Evolutionary conservation across 2,329 filamentous ascomycete genomes (phyloP).

Genomic region (Fonsecaea pedrosoi): DNA sequence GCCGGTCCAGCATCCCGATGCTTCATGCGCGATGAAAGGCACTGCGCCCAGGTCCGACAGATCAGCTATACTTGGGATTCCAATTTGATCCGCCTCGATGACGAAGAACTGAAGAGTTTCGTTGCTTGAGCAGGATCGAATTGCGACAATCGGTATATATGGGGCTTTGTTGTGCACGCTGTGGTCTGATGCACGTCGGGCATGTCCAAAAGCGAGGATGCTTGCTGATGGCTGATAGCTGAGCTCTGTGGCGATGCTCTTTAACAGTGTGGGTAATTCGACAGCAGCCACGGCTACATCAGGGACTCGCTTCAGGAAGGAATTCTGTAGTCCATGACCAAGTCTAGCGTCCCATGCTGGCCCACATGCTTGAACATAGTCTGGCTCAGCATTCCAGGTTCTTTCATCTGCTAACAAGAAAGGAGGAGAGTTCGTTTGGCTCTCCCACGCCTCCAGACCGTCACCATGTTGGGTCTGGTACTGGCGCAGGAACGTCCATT

Average conservation of each 20-base stretch:
- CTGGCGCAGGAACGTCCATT: conserved; percentile 35
- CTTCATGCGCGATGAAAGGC: conserved; percentile 8
- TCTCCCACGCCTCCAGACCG: neutral
- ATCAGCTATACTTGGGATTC: neutral
- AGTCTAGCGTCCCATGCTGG: neutral
- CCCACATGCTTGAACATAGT: neutral
- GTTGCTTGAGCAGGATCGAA: conserved; percentile 12
- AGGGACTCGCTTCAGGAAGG: conserved; percentile 25
- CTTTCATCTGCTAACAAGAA: conserved; percentile 21
- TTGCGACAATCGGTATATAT: conserved; percentile 14
- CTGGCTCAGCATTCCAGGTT: conserved; percentile 1
- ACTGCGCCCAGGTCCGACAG: conserved; percentile 7
- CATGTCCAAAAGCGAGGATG: conserved; percentile 25
- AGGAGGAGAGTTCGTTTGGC: neutral
- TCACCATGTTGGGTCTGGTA: neutral
- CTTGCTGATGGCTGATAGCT: conserved; percentile 2
- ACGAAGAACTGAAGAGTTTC: conserved; percentile 20
- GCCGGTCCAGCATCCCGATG: conserved; percentile 7
- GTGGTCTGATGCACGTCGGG: conserved; percentile 9
- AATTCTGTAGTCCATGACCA: conserved; percentile 13
- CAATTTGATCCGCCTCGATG: conserved; percentile 18
- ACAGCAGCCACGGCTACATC: conserved; percentile 20
- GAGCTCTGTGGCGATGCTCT: neutral
- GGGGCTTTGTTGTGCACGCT: conserved; percentile 5
- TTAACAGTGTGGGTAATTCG: neutral